Evolutionary conservation across 148 eudicot species (phyloP).

Genomic region (Chenopodium album): DNA sequence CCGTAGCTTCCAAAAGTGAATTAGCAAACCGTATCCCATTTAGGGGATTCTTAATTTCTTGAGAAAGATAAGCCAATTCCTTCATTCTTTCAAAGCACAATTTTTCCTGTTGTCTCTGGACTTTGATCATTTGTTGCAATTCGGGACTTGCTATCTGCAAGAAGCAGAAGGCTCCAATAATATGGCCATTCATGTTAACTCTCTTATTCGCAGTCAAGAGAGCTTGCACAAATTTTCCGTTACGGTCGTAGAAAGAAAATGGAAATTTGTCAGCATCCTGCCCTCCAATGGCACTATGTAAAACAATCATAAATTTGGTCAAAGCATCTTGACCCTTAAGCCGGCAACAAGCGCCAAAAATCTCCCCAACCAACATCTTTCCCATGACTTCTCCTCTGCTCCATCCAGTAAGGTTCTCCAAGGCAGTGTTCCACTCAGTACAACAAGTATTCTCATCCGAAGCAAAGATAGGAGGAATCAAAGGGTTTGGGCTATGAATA

Average conservation of each 20-base stretch:
- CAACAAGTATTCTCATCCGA: conserved; percentile 84
- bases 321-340: conserved; percentile 80
- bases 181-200: conserved; percentile 60
- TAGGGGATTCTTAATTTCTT: conserved; percentile 77
- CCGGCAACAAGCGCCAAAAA: conserved; percentile 72
- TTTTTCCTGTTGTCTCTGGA: conserved; percentile 72
- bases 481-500: conserved; percentile 82
- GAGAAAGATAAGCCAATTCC: conserved; percentile 80
- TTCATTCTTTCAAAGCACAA: conserved; percentile 61
- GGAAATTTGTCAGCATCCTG: conserved; percentile 68
- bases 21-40: conserved; percentile 79
- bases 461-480: conserved; percentile 94
- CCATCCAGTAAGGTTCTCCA: conserved; percentile 96
- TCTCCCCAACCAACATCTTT: conserved; percentile 75
- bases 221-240: conserved; percentile 73
- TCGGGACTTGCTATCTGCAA: conserved; percentile 86
- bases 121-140: conserved; percentile 64
- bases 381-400: conserved; percentile 59
- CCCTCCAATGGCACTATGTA: conserved; percentile 88
- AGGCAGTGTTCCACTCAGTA: conserved; percentile 93
- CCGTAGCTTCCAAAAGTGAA: conserved; percentile 65
- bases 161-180: conserved; percentile 89
- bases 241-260: conserved; percentile 70
- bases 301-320: conserved; percentile 84
- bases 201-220: conserved; percentile 87